A percentile compares a stretch with the other conserved stretches of the same genome.
phyloP scores from a whole-genome alignment of 305 asterid genomes.

The Rubia peregrina region DNA sequence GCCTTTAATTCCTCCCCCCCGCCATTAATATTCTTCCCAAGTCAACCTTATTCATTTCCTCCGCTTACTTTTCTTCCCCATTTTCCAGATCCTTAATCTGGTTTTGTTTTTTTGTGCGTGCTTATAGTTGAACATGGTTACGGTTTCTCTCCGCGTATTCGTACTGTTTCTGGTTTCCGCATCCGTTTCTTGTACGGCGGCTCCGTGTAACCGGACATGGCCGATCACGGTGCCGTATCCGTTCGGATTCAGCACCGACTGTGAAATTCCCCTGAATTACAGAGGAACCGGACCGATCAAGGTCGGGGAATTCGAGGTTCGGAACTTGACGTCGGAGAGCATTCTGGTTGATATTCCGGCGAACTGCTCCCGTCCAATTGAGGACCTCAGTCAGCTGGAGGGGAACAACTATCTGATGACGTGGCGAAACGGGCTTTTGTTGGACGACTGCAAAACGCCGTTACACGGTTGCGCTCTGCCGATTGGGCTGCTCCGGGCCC shows the following conservation, averaged over 20 bases:
- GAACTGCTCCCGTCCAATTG: slow-evolving; percentile 53
- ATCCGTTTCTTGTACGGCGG: not conserved
- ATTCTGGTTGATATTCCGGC: slow-evolving; percentile 43
- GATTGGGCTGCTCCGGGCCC: slow-evolving; percentile 20
- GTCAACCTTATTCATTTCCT: slow-evolving; percentile 19
- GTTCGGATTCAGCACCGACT: slow-evolving; percentile 58
- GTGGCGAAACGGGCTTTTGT: slow-evolving; percentile 53
- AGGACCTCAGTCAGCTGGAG: slow-evolving; percentile 26
- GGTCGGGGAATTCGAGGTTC: slow-evolving; percentile 38
- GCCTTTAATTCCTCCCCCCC: slow-evolving; percentile 22
- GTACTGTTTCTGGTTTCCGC: not conserved
- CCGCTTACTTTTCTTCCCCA: slow-evolving; percentile 4
- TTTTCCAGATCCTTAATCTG: slow-evolving; percentile 5
- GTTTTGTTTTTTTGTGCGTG: not conserved
- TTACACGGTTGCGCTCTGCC: slow-evolving; percentile 47
- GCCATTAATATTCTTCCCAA: slow-evolving; percentile 19
- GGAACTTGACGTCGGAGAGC: slow-evolving; percentile 44
- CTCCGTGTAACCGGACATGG: slow-evolving; percentile 1
- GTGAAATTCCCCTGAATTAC: slow-evolving; percentile 45
- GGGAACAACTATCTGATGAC: slow-evolving; percentile 43
- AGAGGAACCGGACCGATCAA: slow-evolving; percentile 16
- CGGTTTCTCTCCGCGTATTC: not conserved
- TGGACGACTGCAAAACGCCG: slow-evolving; percentile 39
- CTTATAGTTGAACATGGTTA: not conserved
- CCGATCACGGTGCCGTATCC: slow-evolving; percentile 41